A percentile compares a stretch with the other conserved stretches of the same genome.
These are phyloP conservation scores for Parafenestella ontariensis DNA, from an alignment of 2,329 filamentous ascomycete genomes.

Conservation along the genomic window DNA sequence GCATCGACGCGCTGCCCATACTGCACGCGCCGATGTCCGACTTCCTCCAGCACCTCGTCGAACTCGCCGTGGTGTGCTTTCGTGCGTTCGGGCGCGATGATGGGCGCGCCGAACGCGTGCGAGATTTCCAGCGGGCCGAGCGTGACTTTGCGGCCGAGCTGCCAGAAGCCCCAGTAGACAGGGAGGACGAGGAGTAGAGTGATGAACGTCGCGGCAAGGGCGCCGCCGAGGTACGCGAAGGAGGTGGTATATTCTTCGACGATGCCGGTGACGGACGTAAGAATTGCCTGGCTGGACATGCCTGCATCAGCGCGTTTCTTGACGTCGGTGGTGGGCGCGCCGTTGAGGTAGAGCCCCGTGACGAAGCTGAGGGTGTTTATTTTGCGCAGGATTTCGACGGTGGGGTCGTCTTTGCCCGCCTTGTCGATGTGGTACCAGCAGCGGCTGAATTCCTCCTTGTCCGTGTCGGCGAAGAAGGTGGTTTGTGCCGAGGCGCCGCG, in stretches of 20 bases:
- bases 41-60: conserved; percentile 26
- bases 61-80: conserved; percentile 30
- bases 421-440: conserved; percentile 29
- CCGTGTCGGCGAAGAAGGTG: conserved; percentile 23
- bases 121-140: conserved; percentile 47
- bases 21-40: conserved; percentile 23
- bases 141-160: conserved; percentile 45
- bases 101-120: conserved; percentile 41
- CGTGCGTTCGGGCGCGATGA: conserved; percentile 23
- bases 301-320: background rate
- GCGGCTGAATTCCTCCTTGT: conserved; percentile 9
- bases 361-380: conserved; percentile 31
- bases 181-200: conserved; percentile 43
- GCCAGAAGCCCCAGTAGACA: conserved; percentile 48
- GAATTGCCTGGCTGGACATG: conserved; percentile 18
- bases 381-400: conserved; percentile 30
- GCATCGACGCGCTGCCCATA: conserved; percentile 26
- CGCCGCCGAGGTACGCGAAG: conserved; percentile 37
- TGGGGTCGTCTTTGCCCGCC: conserved; percentile 23
- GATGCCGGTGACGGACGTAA: conserved; percentile 23
- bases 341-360: conserved; percentile 21
- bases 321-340: conserved; percentile 12
- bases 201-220: conserved; percentile 37
- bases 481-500: conserved; percentile 23
- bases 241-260: conserved; percentile 39